Evolutionary conservation across 129 eudicot genomes (phyloP), one percentile per base, ranked within the genome.

Genomic region (Flaveria linearis): DNA sequence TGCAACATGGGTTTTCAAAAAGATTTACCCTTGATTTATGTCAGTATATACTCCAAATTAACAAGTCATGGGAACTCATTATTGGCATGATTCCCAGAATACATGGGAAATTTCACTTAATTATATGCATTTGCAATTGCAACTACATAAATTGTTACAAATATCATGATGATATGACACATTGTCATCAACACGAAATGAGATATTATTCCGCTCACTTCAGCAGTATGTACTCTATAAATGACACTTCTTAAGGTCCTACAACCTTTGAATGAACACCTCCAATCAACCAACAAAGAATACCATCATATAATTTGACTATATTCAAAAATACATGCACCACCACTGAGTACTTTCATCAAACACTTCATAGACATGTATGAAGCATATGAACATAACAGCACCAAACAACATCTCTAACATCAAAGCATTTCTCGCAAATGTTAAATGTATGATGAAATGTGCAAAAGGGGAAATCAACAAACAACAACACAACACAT

Each of bases 331-430:
- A 64, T 5, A 62, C 46, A 5, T 9, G 12, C 0, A 25, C 16
- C 42, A 25, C 50, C 43, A 17, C 68, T 73, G 69, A 73, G 69
- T 73, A 14, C 42, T 73, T 73, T 58, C n/a, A 46, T 73, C 69
- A 56, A 73, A 61, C 70, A 74, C 58, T 57, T 7, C 15, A 61
- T 16, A 60, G 11, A 0, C 22, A 14, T 7, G 25, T 22, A 18
- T 2, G 23, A 73, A 43, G 20, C 15, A 33, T 1, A 36, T 1
- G 0, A 5, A 7, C 41, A 36, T 36, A 36, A 36, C 41, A 36
- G 12, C 10, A 17, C 9, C 52, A 7, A 41, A 50, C 52, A 41
- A 46, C 49, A 43, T 43, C 49, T 43, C 1, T 43, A 43, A 43
- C 49, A 43, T 43, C 49, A 43, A 43, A 43, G 13, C 13, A 43